Base-by-base conservation (phyloP, 495 filamentous ascomycete species). In the Thozetella sp. region DNA sequence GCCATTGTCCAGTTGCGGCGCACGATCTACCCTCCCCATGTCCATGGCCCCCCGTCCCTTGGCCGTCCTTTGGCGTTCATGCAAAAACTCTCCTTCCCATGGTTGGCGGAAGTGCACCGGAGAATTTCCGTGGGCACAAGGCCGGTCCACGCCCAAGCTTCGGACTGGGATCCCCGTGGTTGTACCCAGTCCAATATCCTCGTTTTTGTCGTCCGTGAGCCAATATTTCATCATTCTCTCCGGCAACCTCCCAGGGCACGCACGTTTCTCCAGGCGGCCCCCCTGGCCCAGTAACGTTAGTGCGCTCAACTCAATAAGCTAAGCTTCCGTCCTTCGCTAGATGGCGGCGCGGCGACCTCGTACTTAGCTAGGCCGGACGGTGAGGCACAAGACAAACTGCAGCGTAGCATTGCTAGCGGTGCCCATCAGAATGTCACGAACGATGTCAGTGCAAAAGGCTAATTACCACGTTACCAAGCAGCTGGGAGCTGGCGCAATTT, bases 1-100 rank as follows among this genome's bases (percentile, higher is more conserved):
- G 60, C 56, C 59, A 54, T 37, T 53, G 34, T 57, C 59, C 59
- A 56, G 61, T 48, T 56, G 52, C 37, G 26, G 34, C 57, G 53
- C 51, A 52, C 46, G 51, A 59, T 54, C 57, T 40, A 45, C 20
- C 15, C 37, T 26, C 12, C 4, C 51, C 22, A 12, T 30, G 25
- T n/a, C 12, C 48, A n/a, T n/a, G n/a, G n/a, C 43, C 43, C 43
- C 23, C 22, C 24, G 17, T 52, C 26, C 22, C 23, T 45, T 46
- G 34, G 24, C 43, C 30, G 6, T 6, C 30, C 30, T 37, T 15
- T 6, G 20, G 11, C 12, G 3, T 19, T 48, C 43, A 48, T 19
- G 43, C 6, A n/a, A 48, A 48, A 48, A 4, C 43, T 37, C 30
- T 37, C 30, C 30, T n/a, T n/a, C n/a, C n/a, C n/a, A n/a, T n/a